Base-by-base conservation (phyloP, 306 rosid genomes). In the Rosa lucieae region DNA sequence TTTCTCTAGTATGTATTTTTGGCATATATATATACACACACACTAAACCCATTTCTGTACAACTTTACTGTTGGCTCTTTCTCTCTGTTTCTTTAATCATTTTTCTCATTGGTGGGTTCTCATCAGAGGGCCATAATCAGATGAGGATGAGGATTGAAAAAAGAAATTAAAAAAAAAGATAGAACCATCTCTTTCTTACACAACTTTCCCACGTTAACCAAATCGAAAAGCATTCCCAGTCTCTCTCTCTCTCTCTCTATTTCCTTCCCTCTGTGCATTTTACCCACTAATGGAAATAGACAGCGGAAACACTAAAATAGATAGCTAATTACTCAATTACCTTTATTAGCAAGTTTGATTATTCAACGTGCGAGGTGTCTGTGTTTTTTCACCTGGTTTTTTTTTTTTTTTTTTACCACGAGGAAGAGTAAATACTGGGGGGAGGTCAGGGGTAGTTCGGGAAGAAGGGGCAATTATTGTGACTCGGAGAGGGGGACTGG, bases 131-230 rank as follows among this genome's bases (percentile, higher is more conserved):
- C 13, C 70, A 18, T 62, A 13, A 73, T 20, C 39, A 37, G 77
- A 40, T 58, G 21, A 20, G 37, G 18, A 8, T 0, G 32, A 29
- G 32, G 2, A 29, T 29, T 29, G 2, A 18, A n/a, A 72, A 39
- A 35, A 59, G 53, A 67, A 46, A 62, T 11, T 3, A 52, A 49
- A 44, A 69, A 52, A 79, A 79, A 89, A 74, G 77, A 86, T 79
- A 78, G 83, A 91, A 87, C 75, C 89, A 77, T 90, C 96, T 86
- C 90, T 91, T 91, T 93, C 83, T 77, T 87, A 82, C 87, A 81
- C 90, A 78, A 84, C 89, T 91, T 93, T 93, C 93, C 97, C 90
- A 91, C 97, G 94, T 96, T 96, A 91, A 92, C 90, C 82, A 96
- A 90, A 96, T 93, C 98, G 97, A 96, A 96, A 93, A 93, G 87